These are phyloP conservation scores for Botryotinia narcissicola DNA, from an alignment of 2,329 filamentous ascomycete species.

Conservation along the genomic window DNA sequence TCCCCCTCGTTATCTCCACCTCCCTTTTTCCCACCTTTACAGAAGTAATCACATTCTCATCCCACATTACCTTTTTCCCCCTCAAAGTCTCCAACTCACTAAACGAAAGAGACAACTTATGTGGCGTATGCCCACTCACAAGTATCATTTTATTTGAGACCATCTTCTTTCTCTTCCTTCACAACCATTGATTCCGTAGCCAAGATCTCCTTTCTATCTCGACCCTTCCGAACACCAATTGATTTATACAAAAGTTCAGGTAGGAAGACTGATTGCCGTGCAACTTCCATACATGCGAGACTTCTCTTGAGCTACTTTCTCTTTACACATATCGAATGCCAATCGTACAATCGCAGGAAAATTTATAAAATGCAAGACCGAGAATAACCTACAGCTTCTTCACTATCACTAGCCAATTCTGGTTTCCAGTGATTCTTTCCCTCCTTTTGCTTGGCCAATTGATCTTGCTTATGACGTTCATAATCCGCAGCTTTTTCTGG, in stretches of 20 bases:
- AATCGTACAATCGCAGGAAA: neutral
- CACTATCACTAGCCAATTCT: slow-evolving; percentile 73
- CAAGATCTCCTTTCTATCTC: neutral
- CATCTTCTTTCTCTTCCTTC: neutral
- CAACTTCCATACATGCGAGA: neutral
- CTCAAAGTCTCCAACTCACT: neutral
- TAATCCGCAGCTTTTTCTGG: slow-evolving; percentile 41
- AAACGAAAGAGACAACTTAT: neutral
- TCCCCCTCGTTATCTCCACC: neutral
- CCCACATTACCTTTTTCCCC: neutral
- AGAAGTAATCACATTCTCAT: neutral
- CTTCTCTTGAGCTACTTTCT: slow-evolving; percentile 7
- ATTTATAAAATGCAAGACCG: neutral
- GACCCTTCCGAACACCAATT: neutral
- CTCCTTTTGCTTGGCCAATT: slow-evolving; percentile 63
- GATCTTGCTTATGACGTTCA: slow-evolving; percentile 61
- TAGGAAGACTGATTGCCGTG: neutral
- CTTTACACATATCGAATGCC: neutral
- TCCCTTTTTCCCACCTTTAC: neutral
- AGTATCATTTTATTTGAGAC: neutral
- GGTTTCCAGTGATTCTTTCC: slow-evolving; percentile 75
- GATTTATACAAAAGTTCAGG: neutral
- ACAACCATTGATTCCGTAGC: neutral
- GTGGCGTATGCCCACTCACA: neutral
- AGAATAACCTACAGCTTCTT: slow-evolving; percentile 62